Percentiles rank a stretch among this genome's conserved stretches.
phyloP scores from a whole-genome alignment of 305 asterid species.

The Fraxinus nigra region DNA sequence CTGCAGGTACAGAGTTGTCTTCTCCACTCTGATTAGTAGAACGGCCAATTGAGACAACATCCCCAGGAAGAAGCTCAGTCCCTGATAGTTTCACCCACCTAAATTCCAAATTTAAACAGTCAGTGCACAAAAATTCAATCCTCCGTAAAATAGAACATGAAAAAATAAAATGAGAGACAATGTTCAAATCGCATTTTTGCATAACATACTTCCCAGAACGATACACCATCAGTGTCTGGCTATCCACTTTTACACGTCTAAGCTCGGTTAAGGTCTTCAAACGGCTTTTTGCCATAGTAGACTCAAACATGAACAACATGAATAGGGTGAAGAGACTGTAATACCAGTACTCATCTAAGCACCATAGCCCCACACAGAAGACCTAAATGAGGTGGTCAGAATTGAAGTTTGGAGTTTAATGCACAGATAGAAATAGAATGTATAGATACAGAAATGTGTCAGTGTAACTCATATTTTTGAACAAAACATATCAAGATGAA shows the following conservation, averaged over 20 bases:
- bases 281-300: constrained; percentile 97
- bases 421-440: neutral
- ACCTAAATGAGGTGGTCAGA: constrained; percentile 54
- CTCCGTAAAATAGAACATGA: constrained; percentile 10
- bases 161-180: constrained; percentile 3
- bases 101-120: constrained; percentile 26
- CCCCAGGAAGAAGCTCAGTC: constrained; percentile 92
- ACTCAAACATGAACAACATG: constrained; percentile 97
- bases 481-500: constrained; percentile 2
- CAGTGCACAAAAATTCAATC: constrained; percentile 20
- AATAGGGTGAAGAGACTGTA: constrained; percentile 90
- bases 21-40: constrained; percentile 79
- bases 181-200: neutral
- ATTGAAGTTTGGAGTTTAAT: constrained; percentile 16
- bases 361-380: constrained; percentile 96
- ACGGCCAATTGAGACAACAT: constrained; percentile 93
- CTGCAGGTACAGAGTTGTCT: constrained; percentile 94
- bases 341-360: constrained; percentile 96
- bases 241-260: constrained; percentile 94
- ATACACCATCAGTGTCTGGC: constrained; percentile 80
- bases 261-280: constrained; percentile 88
- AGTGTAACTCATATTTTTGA: neutral
- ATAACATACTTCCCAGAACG: constrained; percentile 92
- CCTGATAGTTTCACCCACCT: constrained; percentile 95
- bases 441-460: constrained; percentile 2